Evolutionary conservation across 108 stramenopile species (phyloP).

Genomic region (Nitzschia palea): DNA sequence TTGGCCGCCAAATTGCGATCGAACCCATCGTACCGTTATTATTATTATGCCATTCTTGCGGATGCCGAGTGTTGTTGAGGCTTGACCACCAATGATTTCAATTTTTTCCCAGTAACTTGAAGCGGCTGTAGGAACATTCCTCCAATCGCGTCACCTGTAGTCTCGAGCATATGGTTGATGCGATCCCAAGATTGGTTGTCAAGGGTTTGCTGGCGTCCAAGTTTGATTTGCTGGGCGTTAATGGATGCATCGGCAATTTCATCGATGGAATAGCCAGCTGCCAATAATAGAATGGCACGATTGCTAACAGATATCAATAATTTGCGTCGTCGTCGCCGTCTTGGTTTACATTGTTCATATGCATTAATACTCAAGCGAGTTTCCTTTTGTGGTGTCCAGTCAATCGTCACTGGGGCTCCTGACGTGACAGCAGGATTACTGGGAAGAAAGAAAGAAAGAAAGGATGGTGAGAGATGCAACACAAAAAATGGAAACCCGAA

Average conservation of each 20-base stretch:
- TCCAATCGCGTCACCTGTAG: conserved; percentile 3
- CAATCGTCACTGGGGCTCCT: conserved; percentile 30
- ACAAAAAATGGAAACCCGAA: not conserved
- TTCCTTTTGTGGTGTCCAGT: conserved; percentile 21
- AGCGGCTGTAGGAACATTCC: conserved; percentile 11
- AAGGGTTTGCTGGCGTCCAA: conserved; percentile 1
- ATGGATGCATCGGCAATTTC: conserved; percentile 24
- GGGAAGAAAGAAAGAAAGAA: not conserved
- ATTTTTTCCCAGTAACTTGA: conserved; percentile 7
- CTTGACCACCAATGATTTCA: conserved; percentile 11
- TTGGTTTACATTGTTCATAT: conserved; percentile 17
- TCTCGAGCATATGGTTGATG: conserved; percentile 9
- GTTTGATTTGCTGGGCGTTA: conserved; percentile 15
- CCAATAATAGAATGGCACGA: conserved; percentile 15
- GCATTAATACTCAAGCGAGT: not conserved
- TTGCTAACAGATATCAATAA: conserved; percentile 17
- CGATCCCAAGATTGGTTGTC: conserved; percentile 20
- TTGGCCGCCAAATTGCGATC: no score
- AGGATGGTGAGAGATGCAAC: not conserved
- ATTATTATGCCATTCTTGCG: conserved; percentile 16
- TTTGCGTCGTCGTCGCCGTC: conserved; percentile 16
- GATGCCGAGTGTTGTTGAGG: conserved; percentile 3
- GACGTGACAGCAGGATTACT: conserved; percentile 9
- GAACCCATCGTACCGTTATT: no score
- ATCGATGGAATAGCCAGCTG: conserved; percentile 26